These are phyloP conservation scores for Angomonas deanei DNA, from an alignment of 208 protist species.

Conservation along the genomic window DNA sequence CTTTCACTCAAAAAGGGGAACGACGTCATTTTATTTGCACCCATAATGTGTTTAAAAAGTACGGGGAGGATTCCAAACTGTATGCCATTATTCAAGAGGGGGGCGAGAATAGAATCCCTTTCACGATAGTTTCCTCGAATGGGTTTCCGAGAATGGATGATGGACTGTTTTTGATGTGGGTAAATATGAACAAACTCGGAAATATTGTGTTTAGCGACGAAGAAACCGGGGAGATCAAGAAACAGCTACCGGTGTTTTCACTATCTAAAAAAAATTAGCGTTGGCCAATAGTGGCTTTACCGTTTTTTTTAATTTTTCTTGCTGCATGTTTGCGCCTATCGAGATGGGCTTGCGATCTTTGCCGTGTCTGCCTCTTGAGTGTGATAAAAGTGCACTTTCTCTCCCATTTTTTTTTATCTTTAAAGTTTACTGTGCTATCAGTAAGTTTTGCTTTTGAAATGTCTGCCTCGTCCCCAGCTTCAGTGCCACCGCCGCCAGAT, in stretches of 20 bases:
- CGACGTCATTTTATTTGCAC: constrained; percentile 36
- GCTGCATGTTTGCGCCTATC: no score
- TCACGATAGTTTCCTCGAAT: constrained; percentile 28
- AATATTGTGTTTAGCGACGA: constrained; percentile 38
- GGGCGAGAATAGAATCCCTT: constrained; percentile 23
- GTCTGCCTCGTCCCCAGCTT: background rate
- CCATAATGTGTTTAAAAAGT: constrained; percentile 46
- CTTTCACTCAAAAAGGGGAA: constrained; percentile 19
- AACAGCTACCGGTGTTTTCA: constrained; percentile 18
- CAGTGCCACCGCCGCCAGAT: background rate
- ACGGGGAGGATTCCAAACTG: constrained; percentile 11
- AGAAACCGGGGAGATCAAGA: constrained; percentile 16
- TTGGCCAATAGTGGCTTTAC: no score
- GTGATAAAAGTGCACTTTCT: no score
- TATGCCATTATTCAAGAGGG: constrained; percentile 31
- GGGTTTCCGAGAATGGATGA: constrained; percentile 34
- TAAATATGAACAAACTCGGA: constrained; percentile 69
- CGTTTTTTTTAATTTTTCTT: no score
- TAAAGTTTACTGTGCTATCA: no score
- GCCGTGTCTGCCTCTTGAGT: no score
- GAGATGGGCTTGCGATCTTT: no score
- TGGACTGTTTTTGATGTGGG: constrained; percentile 79
- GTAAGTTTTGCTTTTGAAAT: no score
- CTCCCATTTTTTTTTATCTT: no score
- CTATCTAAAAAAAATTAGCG: constrained; percentile 4